Conservation (phyloP, 805 yeast genomes). For the Ogataea sp. region DNA sequence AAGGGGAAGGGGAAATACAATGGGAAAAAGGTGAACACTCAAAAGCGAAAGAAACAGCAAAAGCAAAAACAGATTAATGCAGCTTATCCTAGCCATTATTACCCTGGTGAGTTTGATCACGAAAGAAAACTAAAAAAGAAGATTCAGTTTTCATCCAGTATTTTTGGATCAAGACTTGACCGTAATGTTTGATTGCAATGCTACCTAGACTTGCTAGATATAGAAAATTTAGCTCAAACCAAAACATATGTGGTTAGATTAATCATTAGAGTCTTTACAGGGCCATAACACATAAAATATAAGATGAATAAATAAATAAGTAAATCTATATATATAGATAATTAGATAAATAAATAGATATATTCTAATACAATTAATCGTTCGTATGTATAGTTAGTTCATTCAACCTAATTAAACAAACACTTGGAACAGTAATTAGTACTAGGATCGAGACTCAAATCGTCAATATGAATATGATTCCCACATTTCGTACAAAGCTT, state of each 20-base stretch:
- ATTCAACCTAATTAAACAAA: neutral
- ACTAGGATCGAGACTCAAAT: slow-evolving; percentile 18
- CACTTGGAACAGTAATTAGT: slow-evolving; percentile 20
- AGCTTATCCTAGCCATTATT: no score
- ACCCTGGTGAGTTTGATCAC: no score
- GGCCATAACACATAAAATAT: no score
- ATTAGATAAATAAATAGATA: no score
- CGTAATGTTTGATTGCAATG: no score
- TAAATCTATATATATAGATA: no score
- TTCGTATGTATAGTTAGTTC: neutral
- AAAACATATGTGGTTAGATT: no score
- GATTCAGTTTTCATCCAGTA: slow-evolving; percentile 3
- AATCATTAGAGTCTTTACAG: no score
- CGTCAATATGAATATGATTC: slow-evolving; percentile 18
- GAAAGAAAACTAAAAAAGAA: neutral
- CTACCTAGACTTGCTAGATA: no score
- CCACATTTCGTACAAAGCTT: slow-evolving; percentile 21
- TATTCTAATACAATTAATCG: neutral
- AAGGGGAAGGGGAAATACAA: neutral
- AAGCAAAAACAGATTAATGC: neutral
- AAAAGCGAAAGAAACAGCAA: neutral
- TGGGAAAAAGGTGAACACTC: neutral
- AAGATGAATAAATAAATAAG: no score
- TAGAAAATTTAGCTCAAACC: neutral
- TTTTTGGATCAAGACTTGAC: neutral